phyloP scores from a whole-genome alignment of 306 rosid genomes.

The Erythrophleum fordii region DNA sequence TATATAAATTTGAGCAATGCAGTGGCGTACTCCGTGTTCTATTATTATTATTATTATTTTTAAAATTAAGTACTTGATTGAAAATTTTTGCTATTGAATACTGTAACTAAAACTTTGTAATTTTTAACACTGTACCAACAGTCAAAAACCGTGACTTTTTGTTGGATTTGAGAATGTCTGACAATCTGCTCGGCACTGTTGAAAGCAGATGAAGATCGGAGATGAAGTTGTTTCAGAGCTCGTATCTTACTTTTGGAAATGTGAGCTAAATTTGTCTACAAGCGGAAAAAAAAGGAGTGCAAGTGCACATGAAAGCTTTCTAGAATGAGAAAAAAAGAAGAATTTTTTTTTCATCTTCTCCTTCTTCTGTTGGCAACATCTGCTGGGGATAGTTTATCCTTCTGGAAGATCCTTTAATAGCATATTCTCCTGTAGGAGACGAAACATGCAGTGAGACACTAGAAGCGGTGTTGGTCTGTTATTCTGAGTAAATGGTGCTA shows the following conservation, averaged over 20 bases:
- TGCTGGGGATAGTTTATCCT: background rate
- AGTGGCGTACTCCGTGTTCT: too few relatives aligned
- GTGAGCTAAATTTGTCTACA: background rate
- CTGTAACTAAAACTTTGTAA: too few relatives aligned
- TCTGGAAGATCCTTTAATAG: background rate
- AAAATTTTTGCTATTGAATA: too few relatives aligned
- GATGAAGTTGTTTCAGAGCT: background rate
- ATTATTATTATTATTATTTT: too few relatives aligned
- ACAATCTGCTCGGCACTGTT: background rate
- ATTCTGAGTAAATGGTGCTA: background rate
- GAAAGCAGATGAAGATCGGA: background rate
- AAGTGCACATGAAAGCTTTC: background rate
- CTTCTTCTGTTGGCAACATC: background rate
- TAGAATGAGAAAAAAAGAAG: background rate
- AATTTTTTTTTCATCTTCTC: background rate
- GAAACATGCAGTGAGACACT: background rate
- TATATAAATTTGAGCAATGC: too few relatives aligned
- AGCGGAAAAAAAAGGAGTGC: background rate
- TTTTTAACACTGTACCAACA: too few relatives aligned
- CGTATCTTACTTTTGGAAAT: background rate
- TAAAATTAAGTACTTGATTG: too few relatives aligned
- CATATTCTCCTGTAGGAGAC: background rate
- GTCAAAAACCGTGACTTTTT: background rate
- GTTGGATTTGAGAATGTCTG: constrained; percentile 19
- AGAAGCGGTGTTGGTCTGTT: background rate